A percentile compares a stretch with the other conserved stretches of the same genome.
Evolutionary conservation across 768 basidiomycete species (phyloP).

Genomic region (Panellus pusillus): DNA sequence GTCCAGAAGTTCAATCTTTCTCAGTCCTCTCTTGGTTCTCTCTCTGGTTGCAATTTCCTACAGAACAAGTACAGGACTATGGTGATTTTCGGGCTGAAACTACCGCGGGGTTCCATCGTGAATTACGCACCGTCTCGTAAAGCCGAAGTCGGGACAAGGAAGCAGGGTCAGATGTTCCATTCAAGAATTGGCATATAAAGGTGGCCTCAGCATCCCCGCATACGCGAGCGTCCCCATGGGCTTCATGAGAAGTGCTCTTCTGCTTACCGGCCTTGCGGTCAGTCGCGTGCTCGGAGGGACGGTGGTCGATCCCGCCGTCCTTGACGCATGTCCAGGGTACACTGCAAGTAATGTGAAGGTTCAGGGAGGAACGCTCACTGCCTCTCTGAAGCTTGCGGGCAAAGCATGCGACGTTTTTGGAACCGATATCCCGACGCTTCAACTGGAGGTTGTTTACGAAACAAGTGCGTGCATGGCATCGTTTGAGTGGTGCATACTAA

Average conservation of each 20-base stretch:
- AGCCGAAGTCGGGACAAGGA: neutral
- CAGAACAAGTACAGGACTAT: no score
- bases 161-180: neutral
- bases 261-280: slow-evolving; percentile 10
- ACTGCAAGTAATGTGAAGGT: slow-evolving; percentile 45
- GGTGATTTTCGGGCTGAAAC: no score
- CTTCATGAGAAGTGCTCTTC: neutral
- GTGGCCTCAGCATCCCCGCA: no score
- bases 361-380: slow-evolving; percentile 41
- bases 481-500: neutral
- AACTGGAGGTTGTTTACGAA: slow-evolving; percentile 57
- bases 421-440: slow-evolving; percentile 46
- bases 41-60: no score
- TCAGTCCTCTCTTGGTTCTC: no score
- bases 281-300: slow-evolving; percentile 14
- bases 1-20: no score
- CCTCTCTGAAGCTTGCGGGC: slow-evolving; percentile 53
- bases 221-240: no score
- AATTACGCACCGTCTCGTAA: no score
- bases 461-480: slow-evolving; percentile 39
- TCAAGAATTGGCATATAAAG: no score
- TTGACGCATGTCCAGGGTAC: slow-evolving; percentile 66
- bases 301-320: slow-evolving; percentile 30
- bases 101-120: no score
- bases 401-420: slow-evolving; percentile 62